Evolutionary conservation across 1,284 basidiomycete genomes (phyloP).

Genomic region (Cryptococcus hybrid): DNA sequence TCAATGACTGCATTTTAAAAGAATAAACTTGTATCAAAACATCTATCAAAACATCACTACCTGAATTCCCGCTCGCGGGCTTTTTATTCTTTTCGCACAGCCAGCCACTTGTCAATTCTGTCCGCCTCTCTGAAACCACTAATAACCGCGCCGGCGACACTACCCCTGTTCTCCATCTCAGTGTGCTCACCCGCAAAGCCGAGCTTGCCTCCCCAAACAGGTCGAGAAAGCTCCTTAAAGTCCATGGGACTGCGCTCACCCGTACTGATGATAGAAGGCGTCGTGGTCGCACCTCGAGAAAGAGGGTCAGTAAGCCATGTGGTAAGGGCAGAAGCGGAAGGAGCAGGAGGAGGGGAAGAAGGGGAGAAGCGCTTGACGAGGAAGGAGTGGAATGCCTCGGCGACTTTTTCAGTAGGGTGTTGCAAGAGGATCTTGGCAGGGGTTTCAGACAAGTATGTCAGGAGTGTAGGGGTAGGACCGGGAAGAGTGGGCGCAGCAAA

Average conservation of each 20-base stretch:
- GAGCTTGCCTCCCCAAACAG: slow-evolving; percentile 51
- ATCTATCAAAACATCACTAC: neutral
- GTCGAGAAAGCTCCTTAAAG: slow-evolving; percentile 51
- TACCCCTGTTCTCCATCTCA: slow-evolving; percentile 53
- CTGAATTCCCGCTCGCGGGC: neutral
- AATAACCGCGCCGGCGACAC: slow-evolving; percentile 52
- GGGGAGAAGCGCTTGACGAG: slow-evolving; percentile 38
- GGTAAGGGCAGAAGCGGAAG: slow-evolving; percentile 37
- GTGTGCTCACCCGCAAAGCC: slow-evolving; percentile 58
- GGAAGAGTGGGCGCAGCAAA: slow-evolving; percentile 40
- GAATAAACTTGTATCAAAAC: neutral
- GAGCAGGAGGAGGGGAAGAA: slow-evolving; percentile 9
- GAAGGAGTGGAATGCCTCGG: slow-evolving; percentile 44
- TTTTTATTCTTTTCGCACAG: slow-evolving; percentile 5
- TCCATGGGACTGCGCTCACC: slow-evolving; percentile 52
- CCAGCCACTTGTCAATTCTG: slow-evolving; percentile 38
- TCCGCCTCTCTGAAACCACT: slow-evolving; percentile 51
- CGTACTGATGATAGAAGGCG: slow-evolving; percentile 49
- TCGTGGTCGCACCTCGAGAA: slow-evolving; percentile 54
- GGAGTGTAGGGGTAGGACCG: slow-evolving; percentile 41
- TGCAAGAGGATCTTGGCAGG: slow-evolving; percentile 35
- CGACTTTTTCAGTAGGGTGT: slow-evolving; percentile 32
- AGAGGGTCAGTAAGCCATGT: slow-evolving; percentile 53
- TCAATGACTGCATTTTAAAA: neutral
- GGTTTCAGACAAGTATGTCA: slow-evolving; percentile 52